A percentile compares a stretch with the other conserved stretches of the same genome.
These are phyloP conservation scores for Pisolithus tinctorius DNA, from an alignment of 768 basidiomycete species.

Conservation along the genomic window DNA sequence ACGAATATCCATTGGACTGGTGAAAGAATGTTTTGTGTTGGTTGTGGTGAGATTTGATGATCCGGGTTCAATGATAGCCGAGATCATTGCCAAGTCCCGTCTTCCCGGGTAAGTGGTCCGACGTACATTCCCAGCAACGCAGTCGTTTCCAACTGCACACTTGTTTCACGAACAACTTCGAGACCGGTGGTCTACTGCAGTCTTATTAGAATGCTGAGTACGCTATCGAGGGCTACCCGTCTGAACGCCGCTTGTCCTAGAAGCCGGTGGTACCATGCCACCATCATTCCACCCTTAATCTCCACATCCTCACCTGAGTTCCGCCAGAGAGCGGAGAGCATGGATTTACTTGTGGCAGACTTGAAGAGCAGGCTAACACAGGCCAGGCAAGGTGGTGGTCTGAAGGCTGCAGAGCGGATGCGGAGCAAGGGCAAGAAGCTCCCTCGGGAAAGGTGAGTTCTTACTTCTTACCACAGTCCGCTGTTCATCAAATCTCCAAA, in stretches of 20 bases:
- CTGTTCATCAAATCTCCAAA: slow-evolving; percentile 1
- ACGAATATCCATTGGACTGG: no score
- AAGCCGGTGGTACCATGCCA: slow-evolving; percentile 53
- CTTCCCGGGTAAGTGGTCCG: background rate
- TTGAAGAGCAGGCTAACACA: slow-evolving; percentile 52
- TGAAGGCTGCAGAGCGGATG: slow-evolving; percentile 71
- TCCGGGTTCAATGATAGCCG: background rate
- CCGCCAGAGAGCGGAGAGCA: slow-evolving; percentile 52
- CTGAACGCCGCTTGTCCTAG: slow-evolving; percentile 3
- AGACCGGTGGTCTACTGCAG: background rate
- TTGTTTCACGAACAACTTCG: background rate
- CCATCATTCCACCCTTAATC: slow-evolving; percentile 65
- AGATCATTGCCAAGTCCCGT: background rate
- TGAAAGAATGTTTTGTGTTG: no score
- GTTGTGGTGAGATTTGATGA: background rate
- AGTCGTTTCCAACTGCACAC: background rate
- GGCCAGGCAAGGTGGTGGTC: slow-evolving; percentile 66
- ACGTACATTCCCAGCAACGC: background rate
- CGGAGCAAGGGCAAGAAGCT: slow-evolving; percentile 72
- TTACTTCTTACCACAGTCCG: background rate
- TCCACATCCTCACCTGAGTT: slow-evolving; percentile 72
- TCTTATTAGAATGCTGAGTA: background rate
- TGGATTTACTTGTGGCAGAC: slow-evolving; percentile 64
- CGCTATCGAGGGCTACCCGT: slow-evolving; percentile 6
- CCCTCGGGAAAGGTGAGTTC: slow-evolving; percentile 69